phyloP scores from a whole-genome alignment of 305 asterid genomes.

The Withania somnifera region DNA sequence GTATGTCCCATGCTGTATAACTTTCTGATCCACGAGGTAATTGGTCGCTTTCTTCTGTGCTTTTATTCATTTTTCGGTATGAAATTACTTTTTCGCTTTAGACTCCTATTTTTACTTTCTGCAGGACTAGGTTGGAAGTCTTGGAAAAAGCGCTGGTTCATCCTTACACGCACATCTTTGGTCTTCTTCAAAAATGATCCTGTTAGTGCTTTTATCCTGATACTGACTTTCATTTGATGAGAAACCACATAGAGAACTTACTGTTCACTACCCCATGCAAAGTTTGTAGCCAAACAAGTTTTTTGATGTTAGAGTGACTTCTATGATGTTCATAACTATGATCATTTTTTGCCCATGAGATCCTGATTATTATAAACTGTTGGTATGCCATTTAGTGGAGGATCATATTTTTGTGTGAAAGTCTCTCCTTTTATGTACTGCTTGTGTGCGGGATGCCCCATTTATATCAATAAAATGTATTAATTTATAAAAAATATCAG shows the following conservation, averaged over 20 bases:
- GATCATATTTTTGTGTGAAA: not conserved
- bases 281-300: not conserved
- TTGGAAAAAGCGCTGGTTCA: conserved; percentile 96
- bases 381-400: not conserved
- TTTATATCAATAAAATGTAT: not conserved
- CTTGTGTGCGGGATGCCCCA: not conserved
- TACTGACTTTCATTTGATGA: not conserved
- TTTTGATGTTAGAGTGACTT: not conserved
- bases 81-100: too few relatives aligned
- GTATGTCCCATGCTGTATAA: too few relatives aligned
- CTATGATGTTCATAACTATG: not conserved
- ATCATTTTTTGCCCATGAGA: not conserved
- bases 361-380: not conserved
- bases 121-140: conserved; percentile 98
- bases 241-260: not conserved
- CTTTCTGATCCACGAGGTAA: too few relatives aligned
- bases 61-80: too few relatives aligned
- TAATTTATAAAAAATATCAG: not conserved
- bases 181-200: conserved; percentile 94
- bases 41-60: too few relatives aligned
- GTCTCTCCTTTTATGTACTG: not conserved
- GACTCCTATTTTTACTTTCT: conserved; percentile 16
- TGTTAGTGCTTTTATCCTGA: conserved; percentile 35
- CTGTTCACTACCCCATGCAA: not conserved
- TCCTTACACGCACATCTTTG: conserved; percentile 90